These are phyloP conservation scores for Myxozyma lipomycoides DNA, from an alignment of 805 yeast genomes.

Conservation along the genomic window DNA sequence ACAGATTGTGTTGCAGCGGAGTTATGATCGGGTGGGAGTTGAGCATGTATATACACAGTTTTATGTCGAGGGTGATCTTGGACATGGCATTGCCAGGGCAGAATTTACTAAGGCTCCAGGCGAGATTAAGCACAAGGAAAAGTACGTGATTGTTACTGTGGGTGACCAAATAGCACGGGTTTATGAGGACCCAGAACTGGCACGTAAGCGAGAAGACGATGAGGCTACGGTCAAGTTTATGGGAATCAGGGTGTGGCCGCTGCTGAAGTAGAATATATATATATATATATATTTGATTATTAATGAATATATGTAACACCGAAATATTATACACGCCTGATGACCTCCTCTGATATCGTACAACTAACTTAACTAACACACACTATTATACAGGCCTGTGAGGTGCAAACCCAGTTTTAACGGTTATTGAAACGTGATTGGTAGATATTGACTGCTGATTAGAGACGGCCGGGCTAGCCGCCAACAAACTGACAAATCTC, in stretches of 20 bases:
- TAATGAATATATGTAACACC: no score
- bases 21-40: slow-evolving; percentile 61
- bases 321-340: no score
- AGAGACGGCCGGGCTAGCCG: background rate
- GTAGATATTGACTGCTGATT: no score
- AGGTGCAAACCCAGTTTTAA: no score
- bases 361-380: no score
- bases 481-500: slow-evolving; percentile 3
- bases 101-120: slow-evolving; percentile 56
- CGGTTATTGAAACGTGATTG: no score
- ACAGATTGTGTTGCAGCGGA: slow-evolving; percentile 55
- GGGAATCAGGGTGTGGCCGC: background rate
- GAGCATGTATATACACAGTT: slow-evolving; percentile 75
- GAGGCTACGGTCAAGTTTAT: background rate
- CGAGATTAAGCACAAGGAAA: slow-evolving; percentile 52
- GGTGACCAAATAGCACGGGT: slow-evolving; percentile 4
- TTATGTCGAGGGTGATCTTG: slow-evolving; percentile 63
- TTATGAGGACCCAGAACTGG: background rate
- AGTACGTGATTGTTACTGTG: slow-evolving; percentile 59
- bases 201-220: background rate
- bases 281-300: no score
- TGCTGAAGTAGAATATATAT: no score
- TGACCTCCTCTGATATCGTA: no score
- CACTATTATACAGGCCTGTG: no score
- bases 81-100: slow-evolving; percentile 61